Conservation (phyloP, 2,329 filamentous ascomycete genomes). For the Ceratocystis colombiana region DNA sequence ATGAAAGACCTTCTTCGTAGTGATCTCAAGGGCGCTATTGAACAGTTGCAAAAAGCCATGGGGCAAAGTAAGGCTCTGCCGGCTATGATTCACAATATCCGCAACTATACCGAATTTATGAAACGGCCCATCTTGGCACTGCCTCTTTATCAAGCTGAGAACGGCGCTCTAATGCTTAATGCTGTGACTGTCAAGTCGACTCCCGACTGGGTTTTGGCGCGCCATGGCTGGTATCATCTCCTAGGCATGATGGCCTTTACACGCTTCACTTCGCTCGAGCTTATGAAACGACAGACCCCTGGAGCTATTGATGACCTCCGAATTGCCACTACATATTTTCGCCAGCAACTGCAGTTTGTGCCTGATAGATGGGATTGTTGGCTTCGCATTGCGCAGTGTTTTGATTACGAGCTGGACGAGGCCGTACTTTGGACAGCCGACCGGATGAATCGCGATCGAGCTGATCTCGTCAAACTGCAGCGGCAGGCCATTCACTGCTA, state of each 20-base stretch:
- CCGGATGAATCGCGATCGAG: slow-evolving; percentile 75
- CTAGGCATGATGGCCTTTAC: slow-evolving; percentile 79
- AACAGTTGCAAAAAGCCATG: slow-evolving; percentile 83
- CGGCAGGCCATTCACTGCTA: slow-evolving; percentile 76
- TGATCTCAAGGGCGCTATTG: slow-evolving; percentile 79
- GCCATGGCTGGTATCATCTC: slow-evolving; percentile 84
- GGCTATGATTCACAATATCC: slow-evolving; percentile 76
- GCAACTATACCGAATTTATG: slow-evolving; percentile 69
- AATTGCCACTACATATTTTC: slow-evolving; percentile 67
- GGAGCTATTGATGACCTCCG: slow-evolving; percentile 76
- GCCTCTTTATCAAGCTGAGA: slow-evolving; percentile 67
- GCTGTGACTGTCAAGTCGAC: slow-evolving; percentile 57
- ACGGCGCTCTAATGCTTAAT: slow-evolving; percentile 65
- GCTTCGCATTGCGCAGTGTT: slow-evolving; percentile 79
- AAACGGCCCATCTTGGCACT: slow-evolving; percentile 76
- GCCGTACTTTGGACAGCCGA: slow-evolving; percentile 80
- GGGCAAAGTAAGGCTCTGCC: slow-evolving; percentile 67
- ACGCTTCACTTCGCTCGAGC: slow-evolving; percentile 63
- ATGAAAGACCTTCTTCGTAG: slow-evolving; percentile 89
- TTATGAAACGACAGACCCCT: slow-evolving; percentile 64
- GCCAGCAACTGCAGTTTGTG: slow-evolving; percentile 73
- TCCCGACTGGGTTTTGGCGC: slow-evolving; percentile 58
- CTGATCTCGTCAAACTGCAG: slow-evolving; percentile 64
- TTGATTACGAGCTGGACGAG: slow-evolving; percentile 80
- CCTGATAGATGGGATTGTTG: slow-evolving; percentile 79